Percentiles rank a stretch among this genome's conserved stretches.
phyloP scores from a whole-genome alignment of 2,329 filamentous ascomycete species.

The Colletotrichum phormii region DNA sequence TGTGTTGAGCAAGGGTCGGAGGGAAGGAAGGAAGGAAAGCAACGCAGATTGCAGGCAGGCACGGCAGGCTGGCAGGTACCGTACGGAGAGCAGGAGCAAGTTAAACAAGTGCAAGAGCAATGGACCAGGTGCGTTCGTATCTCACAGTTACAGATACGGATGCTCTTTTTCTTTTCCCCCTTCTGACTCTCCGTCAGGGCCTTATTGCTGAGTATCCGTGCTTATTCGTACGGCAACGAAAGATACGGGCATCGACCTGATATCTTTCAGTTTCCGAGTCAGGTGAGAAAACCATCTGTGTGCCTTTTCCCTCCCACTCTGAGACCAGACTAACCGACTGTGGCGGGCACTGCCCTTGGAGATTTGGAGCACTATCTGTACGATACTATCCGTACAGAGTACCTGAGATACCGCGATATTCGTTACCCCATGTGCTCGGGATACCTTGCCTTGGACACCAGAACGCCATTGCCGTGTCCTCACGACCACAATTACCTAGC shows the following conservation, averaged over 20 bases:
- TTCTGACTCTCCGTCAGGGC: neutral
- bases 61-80: neutral
- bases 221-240: too few species aligned
- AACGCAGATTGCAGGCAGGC: neutral
- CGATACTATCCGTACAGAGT: too few species aligned
- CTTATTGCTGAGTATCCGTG: neutral
- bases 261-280: neutral
- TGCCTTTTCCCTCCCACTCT: neutral
- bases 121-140: neutral
- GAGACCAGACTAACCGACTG: neutral
- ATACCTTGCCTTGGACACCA: too few species aligned
- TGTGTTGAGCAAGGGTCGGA: neutral
- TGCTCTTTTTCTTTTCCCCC: neutral
- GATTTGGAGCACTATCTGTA: neutral
- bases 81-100: neutral
- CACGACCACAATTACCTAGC: neutral
- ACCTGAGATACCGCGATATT: too few species aligned
- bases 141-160: neutral
- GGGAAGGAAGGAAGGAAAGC: neutral
- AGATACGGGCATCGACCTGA: neutral
- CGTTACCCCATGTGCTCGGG: too few species aligned
- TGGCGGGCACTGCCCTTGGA: neutral
- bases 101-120: neutral
- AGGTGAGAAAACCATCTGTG: neutral
- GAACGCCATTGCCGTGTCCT: neutral